These are phyloP conservation scores for Starmera quercuum DNA, from an alignment of 805 yeast species.

Conservation along the genomic window DNA sequence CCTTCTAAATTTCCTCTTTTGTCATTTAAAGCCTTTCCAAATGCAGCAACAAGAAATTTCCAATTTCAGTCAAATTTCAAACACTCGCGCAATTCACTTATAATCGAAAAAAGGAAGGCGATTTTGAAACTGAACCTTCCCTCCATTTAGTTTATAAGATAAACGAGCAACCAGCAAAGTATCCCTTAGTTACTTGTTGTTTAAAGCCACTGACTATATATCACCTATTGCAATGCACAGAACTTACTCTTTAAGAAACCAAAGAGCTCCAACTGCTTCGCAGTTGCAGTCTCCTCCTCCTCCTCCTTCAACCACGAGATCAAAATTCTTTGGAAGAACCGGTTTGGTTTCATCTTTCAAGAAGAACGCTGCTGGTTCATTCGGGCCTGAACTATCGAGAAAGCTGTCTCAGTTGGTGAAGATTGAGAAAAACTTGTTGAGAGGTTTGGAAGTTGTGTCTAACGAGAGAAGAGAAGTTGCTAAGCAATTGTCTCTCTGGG, in stretches of 20 bases:
- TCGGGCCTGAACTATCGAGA: constrained; percentile 75
- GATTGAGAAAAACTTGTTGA: constrained; percentile 75
- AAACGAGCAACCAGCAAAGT: too few relatives aligned
- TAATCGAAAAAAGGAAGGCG: too few relatives aligned
- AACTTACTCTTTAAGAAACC: constrained; percentile 92
- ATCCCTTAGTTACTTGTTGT: too few relatives aligned
- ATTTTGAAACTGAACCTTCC: too few relatives aligned
- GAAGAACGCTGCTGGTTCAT: constrained; percentile 67
- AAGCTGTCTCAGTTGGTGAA: constrained; percentile 68
- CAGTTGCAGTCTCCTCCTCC: constrained; percentile 93
- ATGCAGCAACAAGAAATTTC: too few relatives aligned
- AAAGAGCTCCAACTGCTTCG: constrained; percentile 96
- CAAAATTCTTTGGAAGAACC: constrained; percentile 84
- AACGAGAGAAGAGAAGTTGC: constrained; percentile 78
- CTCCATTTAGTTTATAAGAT: too few relatives aligned
- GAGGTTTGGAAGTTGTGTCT: constrained; percentile 71
- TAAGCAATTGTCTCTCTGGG: constrained; percentile 78
- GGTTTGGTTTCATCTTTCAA: constrained; percentile 49
- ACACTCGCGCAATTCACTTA: too few relatives aligned
- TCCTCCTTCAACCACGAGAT: constrained; percentile 84
- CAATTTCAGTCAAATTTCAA: too few relatives aligned
- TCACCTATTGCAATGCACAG: constrained; percentile 78
- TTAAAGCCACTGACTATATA: too few relatives aligned
- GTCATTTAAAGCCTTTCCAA: too few relatives aligned
- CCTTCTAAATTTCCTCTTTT: too few relatives aligned